Evolutionary conservation across 2,329 filamentous ascomycete species (phyloP).

Genomic region (Colletotrichum horii): DNA sequence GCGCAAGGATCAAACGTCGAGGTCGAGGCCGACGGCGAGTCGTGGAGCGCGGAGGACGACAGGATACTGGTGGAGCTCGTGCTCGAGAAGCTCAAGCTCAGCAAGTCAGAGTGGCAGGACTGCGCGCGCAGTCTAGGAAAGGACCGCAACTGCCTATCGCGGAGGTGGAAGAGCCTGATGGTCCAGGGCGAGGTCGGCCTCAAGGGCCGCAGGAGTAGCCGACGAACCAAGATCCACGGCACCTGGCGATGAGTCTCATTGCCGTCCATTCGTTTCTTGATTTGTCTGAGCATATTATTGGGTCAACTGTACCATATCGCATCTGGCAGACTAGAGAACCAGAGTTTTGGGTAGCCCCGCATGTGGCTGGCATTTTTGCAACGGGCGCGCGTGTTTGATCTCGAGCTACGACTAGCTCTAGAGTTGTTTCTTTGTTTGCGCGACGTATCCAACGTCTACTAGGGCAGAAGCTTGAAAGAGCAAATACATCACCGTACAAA

Average conservation of each 20-base stretch:
- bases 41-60: constrained; percentile 69
- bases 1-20: constrained; percentile 47
- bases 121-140: constrained; percentile 68
- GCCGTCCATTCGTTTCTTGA: neutral
- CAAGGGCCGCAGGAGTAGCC: constrained; percentile 48
- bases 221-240: constrained; percentile 54
- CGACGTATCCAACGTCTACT: neutral
- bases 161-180: constrained; percentile 69
- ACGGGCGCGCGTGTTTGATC: neutral
- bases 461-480: neutral
- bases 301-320: neutral
- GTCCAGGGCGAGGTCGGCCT: constrained; percentile 64
- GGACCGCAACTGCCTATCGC: constrained; percentile 60
- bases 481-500: neutral
- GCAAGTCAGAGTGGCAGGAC: constrained; percentile 70
- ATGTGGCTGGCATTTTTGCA: neutral
- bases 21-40: constrained; percentile 48
- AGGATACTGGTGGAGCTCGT: constrained; percentile 71
- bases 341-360: neutral
- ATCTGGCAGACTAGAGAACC: neutral
- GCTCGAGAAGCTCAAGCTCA: constrained; percentile 68
- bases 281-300: neutral
- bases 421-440: neutral
- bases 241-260: constrained; percentile 55
- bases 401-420: neutral